Base-by-base conservation (phyloP, 2,329 filamentous ascomycete genomes). In the Fusarium continuum region DNA sequence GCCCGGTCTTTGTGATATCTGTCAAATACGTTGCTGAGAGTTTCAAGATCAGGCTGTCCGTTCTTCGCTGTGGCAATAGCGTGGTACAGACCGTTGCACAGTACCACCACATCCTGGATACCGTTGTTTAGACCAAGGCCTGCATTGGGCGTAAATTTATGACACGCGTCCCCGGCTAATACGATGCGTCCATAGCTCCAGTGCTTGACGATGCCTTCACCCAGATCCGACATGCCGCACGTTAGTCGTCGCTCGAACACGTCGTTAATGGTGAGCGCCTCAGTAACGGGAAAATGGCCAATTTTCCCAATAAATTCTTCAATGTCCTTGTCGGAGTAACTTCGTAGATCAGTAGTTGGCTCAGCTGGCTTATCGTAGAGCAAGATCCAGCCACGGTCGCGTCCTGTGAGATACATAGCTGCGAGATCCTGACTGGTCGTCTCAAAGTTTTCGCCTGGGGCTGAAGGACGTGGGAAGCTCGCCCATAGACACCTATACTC, bases 141-240 rank as follows among this genome's bases (percentile, higher is more conserved):
- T 0, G 74, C 67, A 41, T 74, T 77, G 0, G 77, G 75, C 0
- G 76, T 78, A 45, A 74, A 74, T 34, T 78, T 79, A 52, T 79
- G 77, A 2, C 69, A 71, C 0, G 77, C 64, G 34, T 79, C 77
- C 0, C 77, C 77, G 0, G 64, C 71, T 1, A 79, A 72, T 2
- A 75, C 75, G 8, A 79, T 61, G 1, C 74, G 66, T 2, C 76
- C 74, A 7, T 61, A 69, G 50, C 71, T 75, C 77, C 76, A 79
- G 38, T 76, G 64, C 9, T 61, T 41, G 9, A 76, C 66, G 3
- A 78, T 67, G 0, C 77, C 78, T 40, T 79, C 77, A 16, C 78
- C 75, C 2, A 79, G 62, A 31, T 73, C 72, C 0, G 73, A 69
- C 16, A 78, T 61, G 4, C 75, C 75, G 1, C 65, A 65, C 4